A percentile compares a stretch with the other conserved stretches of the same genome.
Conservation (phyloP, 208 protist genomes). For the Acanthamoeba castellanii region DNA sequence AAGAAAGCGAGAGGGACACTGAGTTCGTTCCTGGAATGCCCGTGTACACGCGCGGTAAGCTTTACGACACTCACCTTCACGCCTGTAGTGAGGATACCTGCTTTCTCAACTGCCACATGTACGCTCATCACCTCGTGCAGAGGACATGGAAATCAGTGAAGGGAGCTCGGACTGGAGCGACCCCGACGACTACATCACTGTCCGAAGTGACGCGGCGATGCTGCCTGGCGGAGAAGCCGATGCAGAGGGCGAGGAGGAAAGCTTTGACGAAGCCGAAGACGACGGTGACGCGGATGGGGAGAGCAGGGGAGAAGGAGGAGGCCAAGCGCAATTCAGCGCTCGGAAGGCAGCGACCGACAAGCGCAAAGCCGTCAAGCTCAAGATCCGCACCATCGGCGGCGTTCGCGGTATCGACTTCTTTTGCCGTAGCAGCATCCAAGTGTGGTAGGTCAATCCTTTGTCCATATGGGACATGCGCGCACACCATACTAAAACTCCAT, state of each 20-base stretch:
- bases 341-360: background rate
- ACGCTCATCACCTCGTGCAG: background rate
- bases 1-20: background rate
- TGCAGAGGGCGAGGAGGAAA: background rate
- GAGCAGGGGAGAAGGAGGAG: background rate
- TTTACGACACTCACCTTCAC: background rate
- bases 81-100: no score
- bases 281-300: background rate
- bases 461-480: background rate
- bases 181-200: background rate
- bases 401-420: conserved; percentile 41
- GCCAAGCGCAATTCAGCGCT: background rate
- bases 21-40: background rate
- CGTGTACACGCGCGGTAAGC: background rate
- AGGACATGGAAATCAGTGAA: background rate
- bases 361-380: background rate
- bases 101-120: background rate
- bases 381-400: background rate
- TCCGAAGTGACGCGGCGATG: background rate
- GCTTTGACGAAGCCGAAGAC: background rate
- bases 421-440: background rate
- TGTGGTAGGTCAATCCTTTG: background rate
- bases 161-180: background rate
- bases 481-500: background rate
- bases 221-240: background rate